Percentiles rank a stretch among this genome's conserved stretches.
Evolutionary conservation across 1,284 basidiomycete species (phyloP).

Genomic region (Leccinum angustisporum): DNA sequence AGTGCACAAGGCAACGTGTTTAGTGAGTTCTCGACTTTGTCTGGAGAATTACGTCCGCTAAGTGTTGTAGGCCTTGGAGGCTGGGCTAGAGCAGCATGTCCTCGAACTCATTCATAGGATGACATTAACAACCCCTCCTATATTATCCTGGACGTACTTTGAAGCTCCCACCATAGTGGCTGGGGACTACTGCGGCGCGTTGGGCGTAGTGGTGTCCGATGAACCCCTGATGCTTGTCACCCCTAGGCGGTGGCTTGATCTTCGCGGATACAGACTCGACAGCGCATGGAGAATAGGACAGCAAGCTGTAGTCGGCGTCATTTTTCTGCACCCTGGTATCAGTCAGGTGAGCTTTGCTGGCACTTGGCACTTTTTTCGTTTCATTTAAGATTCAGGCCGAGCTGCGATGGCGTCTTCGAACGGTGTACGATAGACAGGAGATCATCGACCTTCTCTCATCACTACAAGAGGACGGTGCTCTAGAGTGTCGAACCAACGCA

Average conservation of each 20-base stretch:
- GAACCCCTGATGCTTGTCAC: constrained; percentile 46
- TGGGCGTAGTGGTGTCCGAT: constrained; percentile 59
- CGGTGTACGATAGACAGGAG: constrained; percentile 76
- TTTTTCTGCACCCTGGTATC: constrained; percentile 73
- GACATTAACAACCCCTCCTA: constrained; percentile 48
- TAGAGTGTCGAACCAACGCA: constrained; percentile 38
- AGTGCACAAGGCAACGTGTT: constrained; percentile 45
- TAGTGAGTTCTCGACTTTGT: constrained; percentile 41
- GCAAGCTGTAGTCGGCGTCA: constrained; percentile 61
- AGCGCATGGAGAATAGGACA: constrained; percentile 71
- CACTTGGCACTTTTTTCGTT: constrained; percentile 1
- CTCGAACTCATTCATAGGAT: constrained; percentile 42
- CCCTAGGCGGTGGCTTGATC: constrained; percentile 78
- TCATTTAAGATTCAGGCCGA: constrained; percentile 47
- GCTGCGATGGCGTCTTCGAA: constrained; percentile 63
- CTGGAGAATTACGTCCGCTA: constrained; percentile 2
- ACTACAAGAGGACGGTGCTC: constrained; percentile 50
- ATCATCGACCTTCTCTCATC: constrained; percentile 61
- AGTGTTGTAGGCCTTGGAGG: constrained; percentile 17
- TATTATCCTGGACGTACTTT: constrained; percentile 71
- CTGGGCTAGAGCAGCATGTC: constrained; percentile 19
- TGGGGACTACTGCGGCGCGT: constrained; percentile 48
- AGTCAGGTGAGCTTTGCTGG: constrained; percentile 54
- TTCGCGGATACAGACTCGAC: constrained; percentile 57
- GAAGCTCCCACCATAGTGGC: constrained; percentile 47